phyloP scores from a whole-genome alignment of 1,284 basidiomycete species.

The Trametes hirsuta region DNA sequence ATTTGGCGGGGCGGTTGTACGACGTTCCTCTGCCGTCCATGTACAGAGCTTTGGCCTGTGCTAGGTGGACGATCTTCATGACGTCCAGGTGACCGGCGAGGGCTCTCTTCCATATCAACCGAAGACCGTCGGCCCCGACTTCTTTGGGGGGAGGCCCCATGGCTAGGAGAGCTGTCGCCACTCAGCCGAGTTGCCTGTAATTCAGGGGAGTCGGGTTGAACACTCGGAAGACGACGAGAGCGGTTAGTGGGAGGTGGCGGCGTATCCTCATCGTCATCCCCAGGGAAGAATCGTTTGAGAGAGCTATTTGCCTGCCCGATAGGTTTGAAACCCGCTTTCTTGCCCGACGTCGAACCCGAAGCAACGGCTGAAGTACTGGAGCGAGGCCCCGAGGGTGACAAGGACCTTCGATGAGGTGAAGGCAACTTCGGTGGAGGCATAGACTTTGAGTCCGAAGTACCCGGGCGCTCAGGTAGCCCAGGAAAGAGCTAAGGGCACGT shows the following conservation, averaged over 20 bases:
- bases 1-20: slow-evolving; percentile 10
- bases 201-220: slow-evolving; percentile 19
- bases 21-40: slow-evolving; percentile 12
- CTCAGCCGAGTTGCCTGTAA: slow-evolving; percentile 17
- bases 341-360: slow-evolving; percentile 29
- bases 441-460: neutral
- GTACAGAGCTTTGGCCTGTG: neutral
- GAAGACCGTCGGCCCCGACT: slow-evolving; percentile 11
- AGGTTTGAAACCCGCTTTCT: slow-evolving; percentile 63
- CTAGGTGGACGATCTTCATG: neutral
- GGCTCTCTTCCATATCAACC: slow-evolving; percentile 17
- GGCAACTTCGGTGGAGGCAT: slow-evolving; percentile 23
- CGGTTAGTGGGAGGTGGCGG: slow-evolving; percentile 22
- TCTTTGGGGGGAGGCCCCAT: slow-evolving; percentile 6
- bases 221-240: slow-evolving; percentile 1
- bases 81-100: neutral
- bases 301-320: slow-evolving; percentile 59
- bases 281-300: slow-evolving; percentile 73
- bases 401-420: slow-evolving; percentile 9
- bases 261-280: slow-evolving; percentile 62
- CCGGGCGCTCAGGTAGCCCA: slow-evolving; percentile 19
- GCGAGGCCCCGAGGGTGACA: slow-evolving; percentile 12
- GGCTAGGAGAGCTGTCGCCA: slow-evolving; percentile 15
- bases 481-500: slow-evolving; percentile 11
- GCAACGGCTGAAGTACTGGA: slow-evolving; percentile 2